Base-by-base conservation (phyloP, 257 asterid genomes). In the Solanum chmielewskii region DNA sequence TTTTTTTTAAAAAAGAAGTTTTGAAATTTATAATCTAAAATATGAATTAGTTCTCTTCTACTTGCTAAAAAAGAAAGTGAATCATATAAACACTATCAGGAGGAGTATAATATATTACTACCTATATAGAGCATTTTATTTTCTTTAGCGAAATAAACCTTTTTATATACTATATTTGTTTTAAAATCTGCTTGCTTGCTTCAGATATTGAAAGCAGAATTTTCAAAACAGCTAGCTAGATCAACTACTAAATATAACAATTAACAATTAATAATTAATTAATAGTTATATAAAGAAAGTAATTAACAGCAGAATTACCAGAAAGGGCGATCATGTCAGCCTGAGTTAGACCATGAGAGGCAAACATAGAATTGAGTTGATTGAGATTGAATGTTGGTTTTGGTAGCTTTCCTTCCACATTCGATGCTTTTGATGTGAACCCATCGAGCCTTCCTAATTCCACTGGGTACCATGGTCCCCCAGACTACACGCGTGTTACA, bases 371-470 rank as follows among this genome's bases (percentile, higher is more conserved):
- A 76, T 91, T 96, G 8, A 94, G 96, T 84, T 94, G 97, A 83
- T 93, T 31, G 91, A 96, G 84, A 89, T 92, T 91, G 92, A 96
- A 93, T 25, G 87, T 87, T 45, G 98, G 94, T 47, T 93, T 78
- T 6, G 99, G 99, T 64, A 96, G 81, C 85, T 92, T 94, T n/a
- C 97, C 96, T n/a, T 88, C 69, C 0, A 96, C 99, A 71, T 95
- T 94, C 3, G 93, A 87, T 0, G 98, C 91, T 0, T 92, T 94
- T 49, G 99, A 96, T 1, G 90, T 88, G 84, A 95, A 52, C 11
- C 99, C 98, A 85, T 96, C 99, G 4, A 94, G 89, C 64, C 99
- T 91, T 29, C 99, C 99, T 90, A 96, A 83, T 87, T 96, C 98
- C 70, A 95, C 98, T 0, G 89, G 31, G 86, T 96, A 96, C 2